Evolutionary conservation across 345 rosid species (phyloP).

Genomic region (Salix dunnii): DNA sequence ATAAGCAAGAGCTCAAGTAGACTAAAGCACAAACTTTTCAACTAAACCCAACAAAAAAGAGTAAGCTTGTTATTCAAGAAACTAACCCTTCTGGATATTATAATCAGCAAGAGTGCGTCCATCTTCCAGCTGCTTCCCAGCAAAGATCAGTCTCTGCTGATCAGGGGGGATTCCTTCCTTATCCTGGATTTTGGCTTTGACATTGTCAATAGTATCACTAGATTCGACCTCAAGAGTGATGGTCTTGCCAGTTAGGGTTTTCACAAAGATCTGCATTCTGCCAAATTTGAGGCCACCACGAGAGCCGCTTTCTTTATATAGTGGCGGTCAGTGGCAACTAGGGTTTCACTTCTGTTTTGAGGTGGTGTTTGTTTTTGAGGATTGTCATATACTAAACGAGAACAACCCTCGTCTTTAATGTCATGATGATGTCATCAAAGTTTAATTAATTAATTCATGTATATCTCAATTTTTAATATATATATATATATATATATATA

Average conservation of each 20-base stretch:
- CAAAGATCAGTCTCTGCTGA: constrained; percentile 84
- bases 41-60: too few relatives aligned
- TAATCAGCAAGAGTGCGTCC: constrained; percentile 90
- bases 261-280: constrained; percentile 89
- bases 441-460: not conserved
- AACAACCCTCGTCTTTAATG: not conserved
- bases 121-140: constrained; percentile 92
- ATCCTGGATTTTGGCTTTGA: constrained; percentile 90
- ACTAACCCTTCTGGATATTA: constrained; percentile 77
- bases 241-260: constrained; percentile 89
- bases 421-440: not conserved
- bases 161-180: constrained; percentile 97
- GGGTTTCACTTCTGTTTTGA: not conserved
- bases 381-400: not conserved
- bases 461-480: not conserved
- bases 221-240: constrained; percentile 94
- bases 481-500: too few relatives aligned
- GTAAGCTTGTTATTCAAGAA: not conserved
- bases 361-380: not conserved
- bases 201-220: constrained; percentile 85
- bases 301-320: not conserved
- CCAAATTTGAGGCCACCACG: not conserved
- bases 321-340: not conserved
- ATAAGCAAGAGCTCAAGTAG: not conserved
- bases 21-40: not conserved